Conservation (phyloP, 2,329 filamentous ascomycete species). For the Aspergillus neotritici region DNA sequence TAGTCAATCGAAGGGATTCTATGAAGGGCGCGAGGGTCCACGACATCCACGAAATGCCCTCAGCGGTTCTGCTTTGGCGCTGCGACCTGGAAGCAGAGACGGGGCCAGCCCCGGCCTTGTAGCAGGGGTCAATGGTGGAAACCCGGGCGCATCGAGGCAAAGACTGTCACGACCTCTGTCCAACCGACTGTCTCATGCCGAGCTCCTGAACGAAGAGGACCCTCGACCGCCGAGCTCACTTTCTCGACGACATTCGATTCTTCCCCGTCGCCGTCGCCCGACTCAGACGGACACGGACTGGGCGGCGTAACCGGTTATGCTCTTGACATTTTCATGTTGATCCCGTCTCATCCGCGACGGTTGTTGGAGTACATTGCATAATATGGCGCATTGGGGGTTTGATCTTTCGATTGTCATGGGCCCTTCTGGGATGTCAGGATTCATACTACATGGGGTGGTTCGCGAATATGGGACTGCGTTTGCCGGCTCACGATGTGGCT, state of each 20-base stretch:
- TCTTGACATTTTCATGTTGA: slow-evolving; percentile 1
- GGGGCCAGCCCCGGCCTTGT: slow-evolving; percentile 29
- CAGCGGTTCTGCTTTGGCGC: slow-evolving; percentile 30
- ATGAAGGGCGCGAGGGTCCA: slow-evolving; percentile 37
- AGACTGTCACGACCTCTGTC: slow-evolving; percentile 35
- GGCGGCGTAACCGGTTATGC: slow-evolving; percentile 15
- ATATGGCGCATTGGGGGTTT: slow-evolving; percentile 19
- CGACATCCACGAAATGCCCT: slow-evolving; percentile 35
- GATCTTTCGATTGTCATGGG: not conserved
- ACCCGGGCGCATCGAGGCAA: slow-evolving; percentile 26
- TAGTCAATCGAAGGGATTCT: slow-evolving; percentile 34
- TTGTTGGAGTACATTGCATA: slow-evolving; percentile 18
- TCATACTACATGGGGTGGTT: too few relatives aligned
- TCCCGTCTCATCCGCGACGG: not conserved
- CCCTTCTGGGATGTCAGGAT: too few relatives aligned
- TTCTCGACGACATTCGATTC: slow-evolving; percentile 30
- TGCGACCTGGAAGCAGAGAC: slow-evolving; percentile 40
- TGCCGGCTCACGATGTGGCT: too few relatives aligned
- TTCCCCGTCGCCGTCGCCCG: slow-evolving; percentile 34
- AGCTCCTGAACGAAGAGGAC: slow-evolving; percentile 36
- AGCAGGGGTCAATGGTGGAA: slow-evolving; percentile 29
- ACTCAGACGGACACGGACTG: slow-evolving; percentile 36
- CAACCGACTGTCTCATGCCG: slow-evolving; percentile 34
- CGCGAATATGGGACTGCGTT: too few relatives aligned
- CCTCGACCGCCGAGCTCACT: slow-evolving; percentile 27